Evolutionary conservation across 2,329 filamentous ascomycete species (phyloP).

Genomic region (Diaporthe sp.): DNA sequence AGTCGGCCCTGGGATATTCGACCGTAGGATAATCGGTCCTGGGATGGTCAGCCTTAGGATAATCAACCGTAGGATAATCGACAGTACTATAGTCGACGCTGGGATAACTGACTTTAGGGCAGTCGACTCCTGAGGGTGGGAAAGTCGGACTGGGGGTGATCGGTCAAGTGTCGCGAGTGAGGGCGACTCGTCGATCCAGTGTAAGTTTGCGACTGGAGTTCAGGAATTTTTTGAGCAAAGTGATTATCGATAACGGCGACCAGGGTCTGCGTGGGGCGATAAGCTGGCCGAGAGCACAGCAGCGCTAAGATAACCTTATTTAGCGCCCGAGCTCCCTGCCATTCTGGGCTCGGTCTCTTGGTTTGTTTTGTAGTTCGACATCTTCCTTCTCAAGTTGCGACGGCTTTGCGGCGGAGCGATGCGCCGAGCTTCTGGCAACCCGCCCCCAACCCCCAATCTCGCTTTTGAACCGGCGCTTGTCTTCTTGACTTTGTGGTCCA

Average conservation of each 20-base stretch:
- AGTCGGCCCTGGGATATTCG: neutral
- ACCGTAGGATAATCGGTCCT: neutral
- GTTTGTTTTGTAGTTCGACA: neutral
- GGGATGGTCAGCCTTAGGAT: neutral
- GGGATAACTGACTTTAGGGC: neutral
- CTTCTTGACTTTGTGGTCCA: neutral
- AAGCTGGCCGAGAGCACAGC: neutral
- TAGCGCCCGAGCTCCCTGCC: neutral
- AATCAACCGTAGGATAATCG: neutral
- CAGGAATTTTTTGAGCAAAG: constrained; percentile 33
- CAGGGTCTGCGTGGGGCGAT: constrained; percentile 31
- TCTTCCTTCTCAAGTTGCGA: neutral
- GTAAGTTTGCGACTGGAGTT: neutral
- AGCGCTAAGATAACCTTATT: constrained; percentile 40
- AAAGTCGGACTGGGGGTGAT: neutral
- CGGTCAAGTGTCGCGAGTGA: neutral
- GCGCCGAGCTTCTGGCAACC: neutral
- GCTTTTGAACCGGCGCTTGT: neutral
- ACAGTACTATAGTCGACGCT: neutral
- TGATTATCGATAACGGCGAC: neutral
- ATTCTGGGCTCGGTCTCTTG: neutral
- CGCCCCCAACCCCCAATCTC: neutral
- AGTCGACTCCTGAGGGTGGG: neutral
- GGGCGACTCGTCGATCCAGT: neutral
- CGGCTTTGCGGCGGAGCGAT: neutral